Evolutionary conservation across 305 asterid species (phyloP), one percentile per base, ranked within the genome.

Genomic region (Plantago lanceolata): DNA sequence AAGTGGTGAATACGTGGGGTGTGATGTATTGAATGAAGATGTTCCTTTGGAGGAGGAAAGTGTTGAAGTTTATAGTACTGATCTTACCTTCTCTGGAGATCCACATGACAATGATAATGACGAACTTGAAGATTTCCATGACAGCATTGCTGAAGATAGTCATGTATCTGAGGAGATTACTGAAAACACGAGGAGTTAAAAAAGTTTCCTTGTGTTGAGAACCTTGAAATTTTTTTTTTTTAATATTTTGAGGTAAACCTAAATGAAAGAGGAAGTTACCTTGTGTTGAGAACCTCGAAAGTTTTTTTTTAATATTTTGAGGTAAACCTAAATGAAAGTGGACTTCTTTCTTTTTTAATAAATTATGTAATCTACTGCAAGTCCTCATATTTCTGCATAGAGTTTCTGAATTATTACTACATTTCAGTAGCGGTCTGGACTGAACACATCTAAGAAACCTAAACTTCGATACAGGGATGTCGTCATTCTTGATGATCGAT

Each of bases 11-110:
- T 26, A 45, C 49, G 50, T 60, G 15, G 76, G 63, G 53, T 59
- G 59, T 63, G 84, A 68, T 61, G 69, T 57, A 68, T 70, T 35
- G 52, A 71, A 61, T 57, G 70, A 59, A 66, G 72, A 61, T 28
- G 48, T 12, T 37, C 50, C 20, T 56, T 67, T 66, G 53, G 81
- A 65, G 49, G 84, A 69, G 26, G 68, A 59, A 24, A 71, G 60
- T 50, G 73, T 49, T 63, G 70, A 69, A 51, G 69, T 65, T 45
- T 66, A 67, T 60, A 57, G 47, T 16, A n/a, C 63, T 70, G 76
- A 73, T 19, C 56, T 63, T 35, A 33, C 40, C 57, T 37, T 49
- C 26, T 53, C 20, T 49, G 71, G 74, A 61, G 72, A 75, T 57
- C 11, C 66, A 3, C 64, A 59, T 58, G 72, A 65, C 28, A 35